A percentile compares a stretch with the other conserved stretches of the same genome.
Conservation (phyloP, 805 yeast genomes). For the Candida rishiriensis region DNA sequence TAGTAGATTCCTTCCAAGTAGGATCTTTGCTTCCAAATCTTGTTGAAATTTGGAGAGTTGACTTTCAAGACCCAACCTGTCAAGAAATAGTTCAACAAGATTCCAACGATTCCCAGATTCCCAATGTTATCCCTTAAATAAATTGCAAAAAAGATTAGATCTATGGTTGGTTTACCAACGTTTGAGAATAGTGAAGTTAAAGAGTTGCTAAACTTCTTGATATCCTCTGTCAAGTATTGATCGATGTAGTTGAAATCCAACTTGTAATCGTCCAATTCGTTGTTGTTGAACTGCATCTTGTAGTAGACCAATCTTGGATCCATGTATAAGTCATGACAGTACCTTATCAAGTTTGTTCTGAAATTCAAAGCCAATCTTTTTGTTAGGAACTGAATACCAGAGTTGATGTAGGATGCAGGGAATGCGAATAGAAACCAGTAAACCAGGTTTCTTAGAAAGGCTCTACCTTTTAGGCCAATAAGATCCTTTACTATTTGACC, state of each 20-base stretch:
- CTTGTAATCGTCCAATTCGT: conserved; percentile 28
- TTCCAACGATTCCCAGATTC: conserved; percentile 77
- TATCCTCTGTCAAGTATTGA: conserved; percentile 82
- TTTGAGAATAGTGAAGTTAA: conserved; percentile 80
- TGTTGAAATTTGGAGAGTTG: conserved; percentile 83
- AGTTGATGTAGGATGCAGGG: conserved; percentile 90
- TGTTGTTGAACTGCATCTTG: conserved; percentile 62
- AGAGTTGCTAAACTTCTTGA: conserved; percentile 73
- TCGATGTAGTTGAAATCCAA: conserved; percentile 62
- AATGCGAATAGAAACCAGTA: conserved; percentile 89
- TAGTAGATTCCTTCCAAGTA: conserved; percentile 85
- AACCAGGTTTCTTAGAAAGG: conserved; percentile 69
- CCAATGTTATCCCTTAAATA: conserved; percentile 85
- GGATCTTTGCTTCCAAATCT: conserved; percentile 65
- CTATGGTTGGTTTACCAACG: conserved; percentile 89
- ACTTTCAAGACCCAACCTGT: conserved; percentile 72
- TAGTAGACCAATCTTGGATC: conserved; percentile 79
- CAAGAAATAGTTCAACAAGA: conserved; percentile 71
- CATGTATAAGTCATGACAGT: conserved; percentile 85
- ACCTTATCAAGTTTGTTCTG: conserved; percentile 77
- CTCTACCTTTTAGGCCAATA: conserved; percentile 72
- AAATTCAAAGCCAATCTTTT: conserved; percentile 75
- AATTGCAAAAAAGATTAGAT: conserved; percentile 74
- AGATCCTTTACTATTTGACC: conserved; percentile 89
- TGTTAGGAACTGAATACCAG: conserved; percentile 79